Conservation (phyloP, 1,284 basidiomycete species). For the Cystobasidiaceae sp. region DNA sequence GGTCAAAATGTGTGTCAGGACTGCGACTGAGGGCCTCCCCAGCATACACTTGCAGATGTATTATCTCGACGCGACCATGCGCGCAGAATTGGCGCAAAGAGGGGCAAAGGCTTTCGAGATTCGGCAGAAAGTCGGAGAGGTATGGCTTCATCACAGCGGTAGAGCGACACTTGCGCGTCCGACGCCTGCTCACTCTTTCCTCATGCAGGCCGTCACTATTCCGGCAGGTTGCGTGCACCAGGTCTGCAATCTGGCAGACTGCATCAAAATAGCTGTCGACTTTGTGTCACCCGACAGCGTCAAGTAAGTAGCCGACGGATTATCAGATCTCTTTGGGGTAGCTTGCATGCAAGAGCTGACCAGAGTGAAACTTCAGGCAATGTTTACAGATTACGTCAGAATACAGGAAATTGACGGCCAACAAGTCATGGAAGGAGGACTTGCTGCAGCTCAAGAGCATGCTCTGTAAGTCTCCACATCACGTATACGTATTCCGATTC, state of each 20-base stretch:
- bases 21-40: too few species aligned
- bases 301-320: conserved; percentile 38
- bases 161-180: neutral
- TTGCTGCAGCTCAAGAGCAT: conserved; percentile 83
- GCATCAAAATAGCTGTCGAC: conserved; percentile 93
- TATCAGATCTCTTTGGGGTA: neutral
- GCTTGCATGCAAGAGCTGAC: too few species aligned
- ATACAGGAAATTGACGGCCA: conserved; percentile 80
- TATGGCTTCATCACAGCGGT: neutral
- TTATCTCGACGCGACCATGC: conserved; percentile 68
- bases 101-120: conserved; percentile 74
- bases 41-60: conserved; percentile 87
- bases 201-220: conserved; percentile 77
- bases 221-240: conserved; percentile 94
- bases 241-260: conserved; percentile 81
- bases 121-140: conserved; percentile 74
- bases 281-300: conserved; percentile 93
- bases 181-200: neutral
- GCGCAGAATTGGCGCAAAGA: conserved; percentile 63
- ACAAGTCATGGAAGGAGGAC: conserved; percentile 87
- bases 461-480: conserved; percentile 73
- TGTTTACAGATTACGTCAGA: conserved; percentile 80
- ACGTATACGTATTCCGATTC: neutral
- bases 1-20: too few species aligned
- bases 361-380: conserved; percentile 46